Evolutionary conservation across 306 rosid species (phyloP).

Genomic region (Vigna angularis): DNA sequence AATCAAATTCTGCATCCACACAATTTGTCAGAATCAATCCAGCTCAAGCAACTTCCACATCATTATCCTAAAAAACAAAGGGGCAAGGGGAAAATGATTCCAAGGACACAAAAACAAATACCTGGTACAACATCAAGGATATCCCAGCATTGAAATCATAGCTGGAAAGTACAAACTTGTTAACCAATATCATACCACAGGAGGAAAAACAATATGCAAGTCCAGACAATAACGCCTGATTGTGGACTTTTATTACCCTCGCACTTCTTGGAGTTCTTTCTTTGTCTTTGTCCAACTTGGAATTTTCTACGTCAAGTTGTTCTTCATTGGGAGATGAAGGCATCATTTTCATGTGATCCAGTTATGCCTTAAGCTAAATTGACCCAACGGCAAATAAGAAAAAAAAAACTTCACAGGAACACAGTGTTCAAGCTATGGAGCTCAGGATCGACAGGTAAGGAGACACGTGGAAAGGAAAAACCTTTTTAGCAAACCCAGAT

Average conservation of each 20-base stretch:
- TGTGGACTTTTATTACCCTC: constrained; percentile 59
- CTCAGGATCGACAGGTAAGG: constrained; percentile 25
- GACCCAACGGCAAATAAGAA: constrained; percentile 3
- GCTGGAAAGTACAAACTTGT: constrained; percentile 92
- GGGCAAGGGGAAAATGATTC: not conserved
- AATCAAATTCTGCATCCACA: constrained; percentile 83
- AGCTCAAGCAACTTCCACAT: constrained; percentile 36
- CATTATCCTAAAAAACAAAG: not conserved
- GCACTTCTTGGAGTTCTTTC: constrained; percentile 53
- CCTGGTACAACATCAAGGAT: constrained; percentile 96
- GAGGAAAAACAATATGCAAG: constrained; percentile 91
- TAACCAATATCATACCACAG: constrained; percentile 90
- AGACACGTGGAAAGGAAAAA: constrained; percentile 12
- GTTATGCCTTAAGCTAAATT: constrained; percentile 14
- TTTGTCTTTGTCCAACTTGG: constrained; percentile 64
- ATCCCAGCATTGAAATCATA: constrained; percentile 93
- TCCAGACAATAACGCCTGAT: constrained; percentile 91
- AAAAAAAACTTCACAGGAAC: constrained; percentile 14
- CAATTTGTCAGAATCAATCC: constrained; percentile 33
- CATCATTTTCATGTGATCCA: constrained; percentile 59
- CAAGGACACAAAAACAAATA: constrained; percentile 40
- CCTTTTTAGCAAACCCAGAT: constrained; percentile 36
- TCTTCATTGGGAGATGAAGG: constrained; percentile 59
- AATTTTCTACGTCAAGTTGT: constrained; percentile 69
- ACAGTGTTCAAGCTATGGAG: constrained; percentile 24